phyloP scores from a whole-genome alignment of 2,329 filamentous ascomycete genomes.

The Scedosporium dehoogii region DNA sequence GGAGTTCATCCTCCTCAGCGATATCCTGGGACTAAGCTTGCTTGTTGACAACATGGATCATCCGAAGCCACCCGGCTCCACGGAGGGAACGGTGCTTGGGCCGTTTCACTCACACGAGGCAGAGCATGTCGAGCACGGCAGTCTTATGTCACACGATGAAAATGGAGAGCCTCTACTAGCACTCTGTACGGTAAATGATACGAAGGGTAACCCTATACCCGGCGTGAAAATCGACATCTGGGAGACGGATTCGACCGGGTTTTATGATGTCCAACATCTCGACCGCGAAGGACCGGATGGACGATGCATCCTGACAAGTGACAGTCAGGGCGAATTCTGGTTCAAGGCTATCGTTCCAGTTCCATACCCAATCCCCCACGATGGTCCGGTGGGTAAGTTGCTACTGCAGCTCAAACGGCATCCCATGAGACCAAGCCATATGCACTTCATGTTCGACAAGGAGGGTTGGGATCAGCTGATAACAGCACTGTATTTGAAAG shows the following conservation, averaged over 20 bases:
- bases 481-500: slow-evolving; percentile 72
- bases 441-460: slow-evolving; percentile 88
- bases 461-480: slow-evolving; percentile 68
- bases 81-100: slow-evolving; percentile 66
- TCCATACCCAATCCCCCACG: slow-evolving; percentile 73
- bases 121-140: slow-evolving; percentile 38
- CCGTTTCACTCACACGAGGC: slow-evolving; percentile 72
- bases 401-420: slow-evolving; percentile 58
- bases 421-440: slow-evolving; percentile 66
- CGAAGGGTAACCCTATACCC: slow-evolving; percentile 45
- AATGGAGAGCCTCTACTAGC: slow-evolving; percentile 57
- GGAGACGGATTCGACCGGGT: slow-evolving; percentile 66
- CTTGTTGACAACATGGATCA: slow-evolving; percentile 70
- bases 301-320: slow-evolving; percentile 18
- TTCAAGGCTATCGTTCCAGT: slow-evolving; percentile 79
- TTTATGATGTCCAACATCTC: slow-evolving; percentile 66
- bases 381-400: slow-evolving; percentile 72
- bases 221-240: slow-evolving; percentile 65
- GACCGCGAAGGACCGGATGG: slow-evolving; percentile 33
- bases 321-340: slow-evolving; percentile 48
- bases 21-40: slow-evolving; percentile 63
- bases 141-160: slow-evolving; percentile 51
- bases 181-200: slow-evolving; percentile 56
- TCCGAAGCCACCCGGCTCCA: slow-evolving; percentile 56
- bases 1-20: slow-evolving; percentile 69